phyloP scores from a whole-genome alignment of 1,284 basidiomycete species.

The Sanguinoderma infundibulare region DNA sequence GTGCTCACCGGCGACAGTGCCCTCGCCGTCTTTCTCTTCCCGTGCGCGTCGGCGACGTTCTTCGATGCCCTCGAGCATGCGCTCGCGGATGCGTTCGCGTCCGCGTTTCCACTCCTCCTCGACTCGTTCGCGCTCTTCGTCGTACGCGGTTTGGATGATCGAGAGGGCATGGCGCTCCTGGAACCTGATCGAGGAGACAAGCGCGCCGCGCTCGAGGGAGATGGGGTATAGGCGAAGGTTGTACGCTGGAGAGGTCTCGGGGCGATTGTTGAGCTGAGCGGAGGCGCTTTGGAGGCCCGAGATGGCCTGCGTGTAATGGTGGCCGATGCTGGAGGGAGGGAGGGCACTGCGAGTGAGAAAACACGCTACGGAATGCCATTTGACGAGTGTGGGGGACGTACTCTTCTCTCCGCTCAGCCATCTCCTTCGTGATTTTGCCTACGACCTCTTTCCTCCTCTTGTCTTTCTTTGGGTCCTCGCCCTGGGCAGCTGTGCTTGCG shows the following conservation, averaged over 20 bases:
- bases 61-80: slow-evolving; percentile 81
- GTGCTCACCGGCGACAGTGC: slow-evolving; percentile 60
- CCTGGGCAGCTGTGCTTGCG: slow-evolving; percentile 16
- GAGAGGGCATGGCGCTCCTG: slow-evolving; percentile 70
- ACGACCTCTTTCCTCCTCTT: slow-evolving; percentile 68
- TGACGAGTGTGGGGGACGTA: slow-evolving; percentile 41
- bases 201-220: slow-evolving; percentile 74
- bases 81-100: slow-evolving; percentile 68
- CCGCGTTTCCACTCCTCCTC: slow-evolving; percentile 81
- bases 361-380: neutral
- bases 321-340: slow-evolving; percentile 44
- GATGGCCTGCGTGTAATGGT: slow-evolving; percentile 58
- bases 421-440: slow-evolving; percentile 71
- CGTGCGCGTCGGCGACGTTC: slow-evolving; percentile 74
- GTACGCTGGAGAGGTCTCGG: slow-evolving; percentile 66
- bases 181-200: slow-evolving; percentile 62
- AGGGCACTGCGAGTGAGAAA: neutral
- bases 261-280: slow-evolving; percentile 65
- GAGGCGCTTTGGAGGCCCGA: slow-evolving; percentile 57
- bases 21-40: slow-evolving; percentile 84
- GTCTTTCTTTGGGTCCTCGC: slow-evolving; percentile 55
- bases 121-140: slow-evolving; percentile 75
- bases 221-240: slow-evolving; percentile 71
- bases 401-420: slow-evolving; percentile 75
- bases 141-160: slow-evolving; percentile 66